phyloP scores from a whole-genome alignment of 2,329 filamentous ascomycete genomes.

The Thyridium curvatum region DNA sequence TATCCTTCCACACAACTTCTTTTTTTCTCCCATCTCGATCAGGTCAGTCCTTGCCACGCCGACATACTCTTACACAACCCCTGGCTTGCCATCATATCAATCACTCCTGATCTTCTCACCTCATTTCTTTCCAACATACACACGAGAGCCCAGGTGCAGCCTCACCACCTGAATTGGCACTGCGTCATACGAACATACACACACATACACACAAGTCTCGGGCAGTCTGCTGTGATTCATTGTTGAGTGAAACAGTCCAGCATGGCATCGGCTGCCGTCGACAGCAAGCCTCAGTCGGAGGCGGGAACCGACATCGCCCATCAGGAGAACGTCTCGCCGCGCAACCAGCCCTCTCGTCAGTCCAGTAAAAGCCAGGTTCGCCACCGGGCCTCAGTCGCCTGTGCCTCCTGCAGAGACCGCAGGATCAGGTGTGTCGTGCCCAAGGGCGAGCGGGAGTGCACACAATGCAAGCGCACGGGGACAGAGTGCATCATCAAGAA shows the following conservation, averaged over 20 bases:
- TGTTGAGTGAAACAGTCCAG: slow-evolving; percentile 1
- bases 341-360: slow-evolving; percentile 16
- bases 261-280: slow-evolving; percentile 7
- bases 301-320: slow-evolving; percentile 16
- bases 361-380: slow-evolving; percentile 29
- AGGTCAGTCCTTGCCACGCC: too few species aligned
- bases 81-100: too few species aligned
- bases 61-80: too few species aligned
- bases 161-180: too few species aligned
- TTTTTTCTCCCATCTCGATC: too few species aligned
- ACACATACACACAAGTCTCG: too few species aligned
- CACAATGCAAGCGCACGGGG: slow-evolving; percentile 44
- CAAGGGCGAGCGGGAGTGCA: slow-evolving; percentile 41
- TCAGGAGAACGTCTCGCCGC: slow-evolving; percentile 27
- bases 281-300: slow-evolving; percentile 7
- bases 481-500: slow-evolving; percentile 50
- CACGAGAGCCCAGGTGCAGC: too few species aligned
- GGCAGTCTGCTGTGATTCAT: not conserved
- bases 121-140: too few species aligned
- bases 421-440: slow-evolving; percentile 46
- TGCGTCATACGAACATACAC: too few species aligned
- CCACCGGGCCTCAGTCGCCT: slow-evolving; percentile 47
- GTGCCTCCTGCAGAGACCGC: slow-evolving; percentile 43
- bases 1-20: too few species aligned
- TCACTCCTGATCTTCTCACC: too few species aligned